Evolutionary conservation across 495 filamentous ascomycete genomes (phyloP).

Genomic region (Penicillium roqueforti): DNA sequence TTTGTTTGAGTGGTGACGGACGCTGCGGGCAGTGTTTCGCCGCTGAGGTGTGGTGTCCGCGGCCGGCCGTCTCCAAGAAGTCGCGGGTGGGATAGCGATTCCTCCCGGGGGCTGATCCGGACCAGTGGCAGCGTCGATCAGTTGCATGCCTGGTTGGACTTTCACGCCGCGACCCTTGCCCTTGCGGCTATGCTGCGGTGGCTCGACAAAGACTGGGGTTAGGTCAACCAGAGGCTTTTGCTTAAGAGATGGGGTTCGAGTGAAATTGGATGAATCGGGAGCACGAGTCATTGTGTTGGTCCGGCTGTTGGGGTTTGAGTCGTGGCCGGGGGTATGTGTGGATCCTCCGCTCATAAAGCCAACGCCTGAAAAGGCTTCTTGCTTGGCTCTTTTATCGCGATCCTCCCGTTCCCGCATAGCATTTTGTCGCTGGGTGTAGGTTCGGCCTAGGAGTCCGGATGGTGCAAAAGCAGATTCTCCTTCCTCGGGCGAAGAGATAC

Average conservation of each 20-base stretch:
- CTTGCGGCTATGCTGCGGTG: slow-evolving; percentile 64
- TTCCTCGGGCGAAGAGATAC: slow-evolving; percentile 15
- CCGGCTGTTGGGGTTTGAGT: slow-evolving; percentile 25
- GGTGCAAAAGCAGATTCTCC: slow-evolving; percentile 50
- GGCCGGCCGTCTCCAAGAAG: slow-evolving; percentile 47
- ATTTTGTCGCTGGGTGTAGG: slow-evolving; percentile 57
- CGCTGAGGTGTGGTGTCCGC: slow-evolving; percentile 18
- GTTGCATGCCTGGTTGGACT: slow-evolving; percentile 53
- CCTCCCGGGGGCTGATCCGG: slow-evolving; percentile 39
- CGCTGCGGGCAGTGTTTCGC: slow-evolving; percentile 32
- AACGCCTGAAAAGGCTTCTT: slow-evolving; percentile 24
- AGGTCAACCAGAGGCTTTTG: slow-evolving; percentile 68
- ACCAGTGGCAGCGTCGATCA: slow-evolving; percentile 65
- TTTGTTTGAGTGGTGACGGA: slow-evolving; percentile 17
- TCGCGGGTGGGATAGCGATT: slow-evolving; percentile 49
- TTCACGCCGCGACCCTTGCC: slow-evolving; percentile 69
- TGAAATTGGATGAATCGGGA: slow-evolving; percentile 23
- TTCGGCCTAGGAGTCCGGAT: slow-evolving; percentile 57
- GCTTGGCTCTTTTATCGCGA: slow-evolving; percentile 27
- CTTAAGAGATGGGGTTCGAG: slow-evolving; percentile 30
- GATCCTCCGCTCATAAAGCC: slow-evolving; percentile 21
- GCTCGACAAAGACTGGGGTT: slow-evolving; percentile 66
- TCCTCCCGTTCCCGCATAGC: slow-evolving; percentile 53
- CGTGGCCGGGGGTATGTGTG: slow-evolving; percentile 5
- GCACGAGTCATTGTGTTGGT: slow-evolving; percentile 37